These are phyloP conservation scores for Hippophae gyantsensis DNA, from an alignment of 306 rosid genomes.

Conservation along the genomic window DNA sequence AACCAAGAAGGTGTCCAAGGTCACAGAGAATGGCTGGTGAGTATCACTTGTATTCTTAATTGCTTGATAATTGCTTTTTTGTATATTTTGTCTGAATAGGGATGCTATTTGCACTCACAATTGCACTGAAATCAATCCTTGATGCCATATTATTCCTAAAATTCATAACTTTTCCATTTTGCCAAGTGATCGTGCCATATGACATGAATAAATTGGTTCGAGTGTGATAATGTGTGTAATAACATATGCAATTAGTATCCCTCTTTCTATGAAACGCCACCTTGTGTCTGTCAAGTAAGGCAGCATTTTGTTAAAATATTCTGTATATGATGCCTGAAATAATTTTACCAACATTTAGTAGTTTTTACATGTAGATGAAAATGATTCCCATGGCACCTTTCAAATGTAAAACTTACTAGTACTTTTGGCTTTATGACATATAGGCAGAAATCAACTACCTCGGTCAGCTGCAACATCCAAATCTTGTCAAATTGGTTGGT, in stretches of 20 bases:
- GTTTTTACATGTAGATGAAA: conserved; percentile 8
- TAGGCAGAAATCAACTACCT: conserved; percentile 88
- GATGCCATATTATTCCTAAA: no score
- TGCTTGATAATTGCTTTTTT: neutral
- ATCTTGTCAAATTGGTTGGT: conserved; percentile 88
- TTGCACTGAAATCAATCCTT: no score
- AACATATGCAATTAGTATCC: no score
- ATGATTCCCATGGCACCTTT: conserved; percentile 1
- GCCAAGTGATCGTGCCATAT: no score
- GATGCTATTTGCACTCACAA: no score
- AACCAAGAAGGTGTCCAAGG: conserved; percentile 96
- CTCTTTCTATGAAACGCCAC: no score
- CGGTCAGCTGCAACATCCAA: conserved; percentile 86
- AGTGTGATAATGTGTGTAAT: no score
- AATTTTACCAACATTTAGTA: neutral
- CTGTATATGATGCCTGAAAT: no score
- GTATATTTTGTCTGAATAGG: neutral
- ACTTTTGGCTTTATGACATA: conserved; percentile 16
- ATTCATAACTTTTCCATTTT: no score
- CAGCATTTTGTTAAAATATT: no score
- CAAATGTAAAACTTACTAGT: conserved; percentile 10
- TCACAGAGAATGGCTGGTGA: conserved; percentile 98
- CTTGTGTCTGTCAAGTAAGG: no score
- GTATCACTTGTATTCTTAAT: conserved; percentile 23
- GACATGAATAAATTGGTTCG: no score